These are phyloP conservation scores for Debaryomyces hansenii DNA, from an alignment of 805 yeast species.

Conservation along the genomic window DNA sequence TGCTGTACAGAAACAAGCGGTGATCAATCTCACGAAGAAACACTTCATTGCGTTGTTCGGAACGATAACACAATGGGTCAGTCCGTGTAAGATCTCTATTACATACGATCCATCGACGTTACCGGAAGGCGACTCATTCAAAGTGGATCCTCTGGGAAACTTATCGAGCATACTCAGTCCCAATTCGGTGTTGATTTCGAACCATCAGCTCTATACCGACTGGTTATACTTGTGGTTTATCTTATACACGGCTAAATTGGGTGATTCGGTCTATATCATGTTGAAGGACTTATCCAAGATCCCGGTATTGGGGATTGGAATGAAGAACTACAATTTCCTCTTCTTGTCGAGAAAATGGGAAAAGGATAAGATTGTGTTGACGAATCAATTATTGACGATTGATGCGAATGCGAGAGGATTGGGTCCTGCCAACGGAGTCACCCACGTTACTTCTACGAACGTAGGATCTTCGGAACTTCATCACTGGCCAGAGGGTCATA, in stretches of 20 bases:
- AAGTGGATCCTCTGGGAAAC: constrained; percentile 28
- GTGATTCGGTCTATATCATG: constrained; percentile 68
- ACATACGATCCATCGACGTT: constrained; percentile 42
- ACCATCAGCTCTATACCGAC: constrained; percentile 92
- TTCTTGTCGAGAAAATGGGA: constrained; percentile 87
- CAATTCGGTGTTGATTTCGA: constrained; percentile 70
- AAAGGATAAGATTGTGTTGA: constrained; percentile 61
- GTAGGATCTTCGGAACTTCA: constrained; percentile 5
- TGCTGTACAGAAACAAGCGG: constrained; percentile 35
- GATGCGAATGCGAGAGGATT: constrained; percentile 60
- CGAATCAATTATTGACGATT: constrained; percentile 53
- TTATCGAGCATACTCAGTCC: constrained; percentile 36
- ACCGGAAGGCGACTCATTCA: constrained; percentile 19
- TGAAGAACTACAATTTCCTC: constrained; percentile 74
- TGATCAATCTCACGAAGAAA: constrained; percentile 55
- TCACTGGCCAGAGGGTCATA: constrained; percentile 33
- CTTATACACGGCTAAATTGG: constrained; percentile 63
- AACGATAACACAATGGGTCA: constrained; percentile 48
- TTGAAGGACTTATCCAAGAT: constrained; percentile 74
- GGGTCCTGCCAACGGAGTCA: constrained; percentile 51
- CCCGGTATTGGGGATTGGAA: constrained; percentile 84
- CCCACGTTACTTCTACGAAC: constrained; percentile 30
- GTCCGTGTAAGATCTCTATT: constrained; percentile 54
- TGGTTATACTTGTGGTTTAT: constrained; percentile 93
- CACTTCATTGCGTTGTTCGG: constrained; percentile 57